These are phyloP conservation scores for Stachybotrys echinatus DNA, from an alignment of 2,329 filamentous ascomycete species.

Conservation along the genomic window DNA sequence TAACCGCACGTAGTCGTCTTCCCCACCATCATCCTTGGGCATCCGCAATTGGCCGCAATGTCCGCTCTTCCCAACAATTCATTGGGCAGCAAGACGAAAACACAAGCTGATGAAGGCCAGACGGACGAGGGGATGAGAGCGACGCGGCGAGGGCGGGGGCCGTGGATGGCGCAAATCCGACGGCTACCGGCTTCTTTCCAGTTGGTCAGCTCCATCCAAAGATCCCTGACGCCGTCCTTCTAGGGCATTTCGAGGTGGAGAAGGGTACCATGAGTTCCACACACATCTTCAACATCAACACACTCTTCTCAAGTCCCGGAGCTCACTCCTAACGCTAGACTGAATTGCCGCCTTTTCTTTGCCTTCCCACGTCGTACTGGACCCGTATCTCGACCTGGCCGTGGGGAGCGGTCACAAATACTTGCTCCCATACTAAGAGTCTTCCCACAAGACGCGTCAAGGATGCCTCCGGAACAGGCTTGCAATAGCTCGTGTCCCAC, in stretches of 20 bases:
- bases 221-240: slow-evolving; percentile 2
- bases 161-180: neutral
- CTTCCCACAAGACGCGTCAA: too few relatives aligned
- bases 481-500: too few relatives aligned
- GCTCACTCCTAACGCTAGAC: neutral
- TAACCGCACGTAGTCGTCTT: neutral
- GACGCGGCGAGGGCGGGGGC: neutral
- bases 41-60: neutral
- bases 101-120: neutral
- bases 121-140: neutral
- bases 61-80: neutral
- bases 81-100: neutral
- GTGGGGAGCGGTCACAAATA: too few relatives aligned
- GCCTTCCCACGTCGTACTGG: neutral
- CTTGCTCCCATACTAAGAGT: too few relatives aligned
- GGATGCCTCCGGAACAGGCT: too few relatives aligned
- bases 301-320: neutral
- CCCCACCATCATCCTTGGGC: neutral
- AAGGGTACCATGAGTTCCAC: neutral
- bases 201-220: slow-evolving; percentile 6
- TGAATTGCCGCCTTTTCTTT: neutral
- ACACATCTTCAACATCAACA: neutral
- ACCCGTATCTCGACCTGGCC: too few relatives aligned
- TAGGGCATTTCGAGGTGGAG: neutral
- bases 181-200: slow-evolving; percentile 9